Evolutionary conservation across 179 eudicot genomes (phyloP).

Genomic region (Silene coronaria): DNA sequence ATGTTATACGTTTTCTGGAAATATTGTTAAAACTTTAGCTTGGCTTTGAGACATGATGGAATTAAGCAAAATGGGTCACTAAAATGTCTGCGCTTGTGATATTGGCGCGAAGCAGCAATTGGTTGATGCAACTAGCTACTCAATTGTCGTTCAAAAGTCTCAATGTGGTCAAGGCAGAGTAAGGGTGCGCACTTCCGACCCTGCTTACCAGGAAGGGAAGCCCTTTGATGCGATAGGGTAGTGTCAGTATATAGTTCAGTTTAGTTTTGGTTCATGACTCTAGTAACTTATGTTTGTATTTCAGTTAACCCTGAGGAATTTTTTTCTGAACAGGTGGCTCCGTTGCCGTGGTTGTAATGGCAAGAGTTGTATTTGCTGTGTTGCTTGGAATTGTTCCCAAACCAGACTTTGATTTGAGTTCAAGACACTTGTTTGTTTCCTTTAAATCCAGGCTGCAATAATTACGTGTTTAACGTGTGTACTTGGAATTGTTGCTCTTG

Average conservation of each 20-base stretch:
- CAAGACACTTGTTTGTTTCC: conserved; percentile 11
- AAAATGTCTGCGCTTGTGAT: not conserved
- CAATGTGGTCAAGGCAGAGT: no score
- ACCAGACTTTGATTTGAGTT: conserved; percentile 11
- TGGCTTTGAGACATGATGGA: not conserved
- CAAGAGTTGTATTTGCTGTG: conserved; percentile 11
- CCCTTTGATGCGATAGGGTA: no score
- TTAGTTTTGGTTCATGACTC: no score
- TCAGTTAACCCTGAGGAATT: not conserved
- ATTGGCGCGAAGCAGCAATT: not conserved
- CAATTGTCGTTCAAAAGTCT: no score
- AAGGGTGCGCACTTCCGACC: no score
- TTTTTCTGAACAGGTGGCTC: conserved; percentile 18
- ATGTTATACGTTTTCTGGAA: not conserved
- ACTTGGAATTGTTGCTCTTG: not conserved
- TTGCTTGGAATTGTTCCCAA: conserved; percentile 8
- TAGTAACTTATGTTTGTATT: not conserved
- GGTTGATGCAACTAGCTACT: not conserved
- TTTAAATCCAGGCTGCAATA: conserved; percentile 23
- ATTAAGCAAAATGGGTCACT: no score
- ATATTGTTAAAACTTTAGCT: not conserved
- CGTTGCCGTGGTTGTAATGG: conserved; percentile 5
- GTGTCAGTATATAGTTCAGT: no score
- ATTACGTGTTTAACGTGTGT: conserved; percentile 14
- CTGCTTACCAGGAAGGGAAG: no score